These are phyloP conservation scores for Saccharomyces hybrid DNA, from an alignment of 1,139 yeast genomes.

Conservation along the genomic window DNA sequence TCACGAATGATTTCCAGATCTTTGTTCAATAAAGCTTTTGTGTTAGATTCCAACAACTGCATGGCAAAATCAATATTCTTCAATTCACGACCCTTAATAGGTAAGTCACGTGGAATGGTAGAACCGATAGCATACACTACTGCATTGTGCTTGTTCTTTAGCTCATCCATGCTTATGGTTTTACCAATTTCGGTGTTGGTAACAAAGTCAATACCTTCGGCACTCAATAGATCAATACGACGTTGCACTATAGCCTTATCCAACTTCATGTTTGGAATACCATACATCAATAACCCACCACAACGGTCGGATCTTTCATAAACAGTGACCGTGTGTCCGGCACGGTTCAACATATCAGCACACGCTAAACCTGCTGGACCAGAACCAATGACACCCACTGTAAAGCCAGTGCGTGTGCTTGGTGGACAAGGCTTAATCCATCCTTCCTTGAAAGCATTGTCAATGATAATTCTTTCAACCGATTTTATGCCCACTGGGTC, in stretches of 20 bases:
- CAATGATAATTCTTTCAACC: slow-evolving; percentile 92
- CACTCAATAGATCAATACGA: slow-evolving; percentile 83
- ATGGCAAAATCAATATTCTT: slow-evolving; percentile 90
- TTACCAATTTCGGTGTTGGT: slow-evolving; percentile 79
- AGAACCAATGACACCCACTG: slow-evolving; percentile 84
- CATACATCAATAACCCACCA: slow-evolving; percentile 97
- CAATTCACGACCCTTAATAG: slow-evolving; percentile 87
- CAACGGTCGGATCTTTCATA: slow-evolving; percentile 92
- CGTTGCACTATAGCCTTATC: slow-evolving; percentile 90
- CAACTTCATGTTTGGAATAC: slow-evolving; percentile 98
- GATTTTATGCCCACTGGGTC: slow-evolving; percentile 97
- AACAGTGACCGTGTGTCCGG: slow-evolving; percentile 87
- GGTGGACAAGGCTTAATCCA: slow-evolving; percentile 92
- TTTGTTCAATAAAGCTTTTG: slow-evolving; percentile 79
- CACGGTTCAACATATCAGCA: slow-evolving; percentile 94
- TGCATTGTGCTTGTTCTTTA: slow-evolving; percentile 63
- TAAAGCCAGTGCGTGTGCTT: slow-evolving; percentile 68
- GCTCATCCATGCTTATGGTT: slow-evolving; percentile 63
- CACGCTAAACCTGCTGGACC: slow-evolving; percentile 97
- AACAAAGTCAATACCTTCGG: slow-evolving; percentile 79
- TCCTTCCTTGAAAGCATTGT: slow-evolving; percentile 91
- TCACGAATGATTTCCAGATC: slow-evolving; percentile 70
- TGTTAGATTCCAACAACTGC: slow-evolving; percentile 83
- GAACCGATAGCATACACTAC: slow-evolving; percentile 93
- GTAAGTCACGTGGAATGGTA: slow-evolving; percentile 91